Base-by-base conservation (phyloP, 78 protist genomes). In the Dictyostelium capitatum region DNA sequence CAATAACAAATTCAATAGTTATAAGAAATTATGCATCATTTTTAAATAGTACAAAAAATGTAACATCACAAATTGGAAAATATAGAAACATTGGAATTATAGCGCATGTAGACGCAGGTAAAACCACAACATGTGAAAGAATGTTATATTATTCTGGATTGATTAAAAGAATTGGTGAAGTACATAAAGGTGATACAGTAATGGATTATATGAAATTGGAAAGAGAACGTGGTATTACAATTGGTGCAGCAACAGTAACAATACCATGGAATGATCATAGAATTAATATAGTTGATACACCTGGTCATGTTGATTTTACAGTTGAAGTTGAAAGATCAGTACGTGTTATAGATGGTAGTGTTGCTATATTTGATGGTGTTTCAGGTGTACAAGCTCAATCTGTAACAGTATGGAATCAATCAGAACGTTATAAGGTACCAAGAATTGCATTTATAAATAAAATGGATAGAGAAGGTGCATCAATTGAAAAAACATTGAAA, bases 221-320 rank as follows among this genome's bases (percentile, higher is more conserved):
- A 78, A 85, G 97, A 50, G 99, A 97, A 83, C 77, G 98, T 6
- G 99, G 99, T 57, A 98, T 98, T 80, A 98, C 99, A 46, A 98
- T 98, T 43, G 56, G 51, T 15, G 50, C 98, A 14, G 99, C 99
- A 3, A 97, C 98, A 14, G 95, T 90, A 20, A 56, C 97, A 4
- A 91, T 97, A 17, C 74, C 50, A 20, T 98, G 99, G 99, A 8
- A 43, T 9, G 98, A 69, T 6, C 79, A 79, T 79, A 32, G 69
- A 50, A 87, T 98, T 89, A 95, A 96, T 74, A 81, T 98, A 10
- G 97, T 98, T 17, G 99, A 98, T 96, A 97, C 99, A 19, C 99
- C 99, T 11, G 99, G 99, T 43, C 99, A 98, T 82, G 98, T 98
- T n/a, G 99, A 98, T 83, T 98, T 98, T 79, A 96, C 98, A 17